phyloP scores from a whole-genome alignment of 2,329 filamentous ascomycete species.

The Aspergillus calidoustus region DNA sequence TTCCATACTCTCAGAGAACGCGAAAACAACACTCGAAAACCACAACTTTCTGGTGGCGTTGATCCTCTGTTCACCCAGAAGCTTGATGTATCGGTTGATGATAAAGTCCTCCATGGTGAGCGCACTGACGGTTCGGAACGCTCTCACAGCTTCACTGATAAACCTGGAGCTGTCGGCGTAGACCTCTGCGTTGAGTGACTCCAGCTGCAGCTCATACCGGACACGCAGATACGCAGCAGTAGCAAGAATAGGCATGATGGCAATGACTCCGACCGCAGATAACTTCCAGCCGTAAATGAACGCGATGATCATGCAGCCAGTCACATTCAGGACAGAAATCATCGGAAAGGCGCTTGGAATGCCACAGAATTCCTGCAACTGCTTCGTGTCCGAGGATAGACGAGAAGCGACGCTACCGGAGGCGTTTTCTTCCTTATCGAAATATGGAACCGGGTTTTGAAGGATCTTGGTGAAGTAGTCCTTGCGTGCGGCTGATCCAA shows the following conservation, averaged over 20 bases:
- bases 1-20: conserved; percentile 69
- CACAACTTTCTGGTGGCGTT: conserved; percentile 65
- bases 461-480: background rate
- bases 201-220: conserved; percentile 70
- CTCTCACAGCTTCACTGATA: conserved; percentile 73
- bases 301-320: conserved; percentile 68
- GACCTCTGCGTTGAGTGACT: conserved; percentile 68
- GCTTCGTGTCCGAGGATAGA: conserved; percentile 50
- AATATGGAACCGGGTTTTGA: background rate
- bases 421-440: conserved; percentile 6
- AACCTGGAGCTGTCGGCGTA: conserved; percentile 76
- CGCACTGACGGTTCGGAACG: conserved; percentile 73
- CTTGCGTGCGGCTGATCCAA: background rate
- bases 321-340: conserved; percentile 67
- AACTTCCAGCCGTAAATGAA: conserved; percentile 80
- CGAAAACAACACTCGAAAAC: conserved; percentile 68
- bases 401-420: conserved; percentile 20
- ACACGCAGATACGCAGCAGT: conserved; percentile 56
- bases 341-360: conserved; percentile 56
- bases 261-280: conserved; percentile 67
- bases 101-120: conserved; percentile 73
- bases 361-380: conserved; percentile 56
- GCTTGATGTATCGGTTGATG: conserved; percentile 61
- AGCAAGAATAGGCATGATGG: conserved; percentile 58
- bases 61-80: conserved; percentile 64